Percentiles rank a stretch among this genome's conserved stretches.
Evolutionary conservation across 2,329 filamentous ascomycete species (phyloP).

Genomic region (Epichloe sylvatica): DNA sequence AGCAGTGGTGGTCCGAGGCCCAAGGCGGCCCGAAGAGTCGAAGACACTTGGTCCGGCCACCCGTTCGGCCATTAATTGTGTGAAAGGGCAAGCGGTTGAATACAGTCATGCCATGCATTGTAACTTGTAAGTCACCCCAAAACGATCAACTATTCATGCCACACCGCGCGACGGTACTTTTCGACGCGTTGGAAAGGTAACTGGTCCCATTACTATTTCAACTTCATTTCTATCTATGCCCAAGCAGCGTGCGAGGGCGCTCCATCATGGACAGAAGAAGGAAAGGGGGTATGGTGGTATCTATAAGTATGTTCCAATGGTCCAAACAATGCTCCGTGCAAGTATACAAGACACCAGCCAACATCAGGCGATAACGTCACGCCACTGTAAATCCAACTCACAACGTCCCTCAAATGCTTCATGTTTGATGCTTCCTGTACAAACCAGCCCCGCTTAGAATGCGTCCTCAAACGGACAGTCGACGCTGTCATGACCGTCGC

Average conservation of each 20-base stretch:
- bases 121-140: too few relatives aligned
- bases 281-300: conserved; percentile 19
- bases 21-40: too few relatives aligned
- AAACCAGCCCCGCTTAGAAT: conserved; percentile 27
- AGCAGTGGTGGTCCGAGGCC: too few relatives aligned
- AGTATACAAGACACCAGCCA: conserved; percentile 7
- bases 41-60: too few relatives aligned
- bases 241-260: conserved; percentile 6
- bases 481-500: conserved; percentile 91
- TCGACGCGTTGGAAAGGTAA: too few relatives aligned
- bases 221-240: neutral
- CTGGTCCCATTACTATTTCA: conserved; percentile 3
- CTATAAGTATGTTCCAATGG: conserved; percentile 17
- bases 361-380: conserved; percentile 8
- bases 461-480: conserved; percentile 86
- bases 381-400: conserved; percentile 7
- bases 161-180: too few relatives aligned
- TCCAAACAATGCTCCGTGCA: conserved; percentile 14
- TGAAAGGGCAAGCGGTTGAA: too few relatives aligned
- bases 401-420: neutral
- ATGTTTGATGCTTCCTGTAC: neutral
- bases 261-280: conserved; percentile 10
- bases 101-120: too few relatives aligned
- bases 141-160: neutral
- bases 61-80: too few relatives aligned